phyloP scores from a whole-genome alignment of 78 protist species.

The Monosiga brevicollis region DNA sequence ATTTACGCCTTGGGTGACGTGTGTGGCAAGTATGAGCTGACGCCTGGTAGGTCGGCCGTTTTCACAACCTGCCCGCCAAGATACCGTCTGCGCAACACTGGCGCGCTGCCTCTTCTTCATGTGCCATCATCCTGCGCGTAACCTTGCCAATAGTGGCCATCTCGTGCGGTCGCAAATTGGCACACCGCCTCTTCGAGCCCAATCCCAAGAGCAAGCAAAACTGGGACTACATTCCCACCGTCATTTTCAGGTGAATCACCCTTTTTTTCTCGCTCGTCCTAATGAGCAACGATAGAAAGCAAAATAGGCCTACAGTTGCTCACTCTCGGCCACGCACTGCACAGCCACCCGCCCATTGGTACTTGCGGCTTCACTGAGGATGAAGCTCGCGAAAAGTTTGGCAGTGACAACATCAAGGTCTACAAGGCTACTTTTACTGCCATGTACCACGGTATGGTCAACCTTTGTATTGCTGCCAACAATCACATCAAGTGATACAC shows the following conservation, averaged over 20 bases:
- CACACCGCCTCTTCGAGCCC: conserved; percentile 63
- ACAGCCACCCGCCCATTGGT: conserved; percentile 87
- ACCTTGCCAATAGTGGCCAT: conserved; percentile 76
- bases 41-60: background rate
- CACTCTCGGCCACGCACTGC: too few species aligned
- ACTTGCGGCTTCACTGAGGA: conserved; percentile 76
- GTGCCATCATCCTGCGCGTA: background rate
- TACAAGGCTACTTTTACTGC: conserved; percentile 37
- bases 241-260: too few species aligned
- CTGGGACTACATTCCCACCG: conserved; percentile 63
- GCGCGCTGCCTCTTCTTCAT: too few species aligned
- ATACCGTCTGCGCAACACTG: too few species aligned
- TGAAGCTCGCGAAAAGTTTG: conserved; percentile 54
- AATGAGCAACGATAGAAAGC: too few species aligned
- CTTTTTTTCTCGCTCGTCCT: too few species aligned
- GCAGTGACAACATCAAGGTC: conserved; percentile 48
- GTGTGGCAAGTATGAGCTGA: conserved; percentile 30
- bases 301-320: too few species aligned
- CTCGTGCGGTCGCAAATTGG: conserved; percentile 75
- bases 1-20: conserved; percentile 76
- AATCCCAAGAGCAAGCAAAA: conserved; percentile 30
- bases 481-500: background rate
- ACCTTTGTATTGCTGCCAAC: too few species aligned
- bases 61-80: too few species aligned
- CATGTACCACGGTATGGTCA: conserved; percentile 57